Evolutionary conservation across 2,329 filamentous ascomycete genomes (phyloP).

Genomic region (Fusarium chaquense): DNA sequence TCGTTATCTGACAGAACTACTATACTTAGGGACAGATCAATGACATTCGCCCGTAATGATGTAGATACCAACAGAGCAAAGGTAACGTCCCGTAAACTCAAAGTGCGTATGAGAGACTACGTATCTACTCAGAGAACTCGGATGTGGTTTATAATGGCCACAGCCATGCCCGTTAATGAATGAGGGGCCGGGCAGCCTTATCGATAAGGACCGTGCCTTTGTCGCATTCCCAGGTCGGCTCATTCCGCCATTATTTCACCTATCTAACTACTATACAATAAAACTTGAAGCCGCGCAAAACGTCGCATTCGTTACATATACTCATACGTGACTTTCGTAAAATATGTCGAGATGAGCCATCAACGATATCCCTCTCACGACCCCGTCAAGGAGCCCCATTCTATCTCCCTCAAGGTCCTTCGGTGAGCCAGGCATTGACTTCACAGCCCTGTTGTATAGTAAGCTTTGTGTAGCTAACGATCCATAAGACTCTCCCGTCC

Average conservation of each 20-base stretch:
- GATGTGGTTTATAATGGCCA: constrained; percentile 4
- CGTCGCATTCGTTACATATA: not conserved
- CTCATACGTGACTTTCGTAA: not conserved
- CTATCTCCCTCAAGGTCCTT: constrained; percentile 81
- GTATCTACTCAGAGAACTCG: not conserved
- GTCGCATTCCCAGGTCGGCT: constrained; percentile 13
- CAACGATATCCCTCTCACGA: constrained; percentile 69
- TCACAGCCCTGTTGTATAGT: not conserved
- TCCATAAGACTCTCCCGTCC: constrained; percentile 80
- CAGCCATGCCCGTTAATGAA: not conserved
- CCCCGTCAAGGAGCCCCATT: constrained; percentile 78
- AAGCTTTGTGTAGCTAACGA: constrained; percentile 13
- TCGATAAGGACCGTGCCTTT: constrained; percentile 33
- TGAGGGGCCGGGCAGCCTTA: constrained; percentile 25
- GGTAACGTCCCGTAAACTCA: not conserved
- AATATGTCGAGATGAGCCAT: constrained; percentile 63
- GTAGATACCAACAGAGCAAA: constrained; percentile 16
- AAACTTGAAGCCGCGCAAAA: constrained; percentile 1
- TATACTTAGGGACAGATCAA: constrained; percentile 1
- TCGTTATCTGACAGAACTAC: constrained; percentile 4
- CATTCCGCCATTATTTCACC: not conserved
- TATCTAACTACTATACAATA: not conserved
- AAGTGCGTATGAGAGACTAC: not conserved
- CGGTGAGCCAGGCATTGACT: constrained; percentile 59
- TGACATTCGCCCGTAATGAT: constrained; percentile 9